Conservation (phyloP, 1,139 yeast species). For the Sugiyamaella paludigena region DNA sequence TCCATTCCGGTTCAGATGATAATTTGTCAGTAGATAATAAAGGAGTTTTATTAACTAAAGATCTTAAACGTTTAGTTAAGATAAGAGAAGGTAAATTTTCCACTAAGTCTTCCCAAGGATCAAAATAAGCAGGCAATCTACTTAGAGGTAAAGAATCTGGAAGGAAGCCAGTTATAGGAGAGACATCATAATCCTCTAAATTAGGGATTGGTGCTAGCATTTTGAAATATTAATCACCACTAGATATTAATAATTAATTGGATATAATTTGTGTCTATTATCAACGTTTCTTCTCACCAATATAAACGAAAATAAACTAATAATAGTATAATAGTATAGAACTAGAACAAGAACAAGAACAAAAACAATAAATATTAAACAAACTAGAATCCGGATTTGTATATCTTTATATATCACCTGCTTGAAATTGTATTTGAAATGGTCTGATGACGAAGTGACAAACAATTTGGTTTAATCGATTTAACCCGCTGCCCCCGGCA, state of each 20-base stretch:
- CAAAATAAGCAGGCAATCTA: constrained; percentile 61
- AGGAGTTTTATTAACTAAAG: constrained; percentile 59
- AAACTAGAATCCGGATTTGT: no score
- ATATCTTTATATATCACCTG: neutral
- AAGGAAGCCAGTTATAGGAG: constrained; percentile 69
- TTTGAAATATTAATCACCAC: neutral
- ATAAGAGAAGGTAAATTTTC: constrained; percentile 68
- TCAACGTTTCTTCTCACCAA: no score
- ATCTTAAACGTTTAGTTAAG: constrained; percentile 60
- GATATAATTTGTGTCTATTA: no score
- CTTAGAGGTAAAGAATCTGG: constrained; percentile 66
- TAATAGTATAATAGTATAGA: no score
- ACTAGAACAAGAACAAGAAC: no score
- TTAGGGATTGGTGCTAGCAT: constrained; percentile 41
- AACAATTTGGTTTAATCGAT: no score
- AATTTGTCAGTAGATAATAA: constrained; percentile 49
- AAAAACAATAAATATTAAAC: no score
- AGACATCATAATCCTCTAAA: constrained; percentile 66
- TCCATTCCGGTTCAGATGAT: constrained; percentile 48
- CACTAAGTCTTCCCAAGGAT: constrained; percentile 75
- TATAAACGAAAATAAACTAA: no score
- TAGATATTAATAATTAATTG: no score
- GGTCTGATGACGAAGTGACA: neutral
- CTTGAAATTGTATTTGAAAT: neutral
- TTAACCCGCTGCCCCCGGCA: no score